These are phyloP conservation scores for Apophysomyces sp. DNA, from an alignment of 371 early-diverging fungal species.

Conservation along the genomic window DNA sequence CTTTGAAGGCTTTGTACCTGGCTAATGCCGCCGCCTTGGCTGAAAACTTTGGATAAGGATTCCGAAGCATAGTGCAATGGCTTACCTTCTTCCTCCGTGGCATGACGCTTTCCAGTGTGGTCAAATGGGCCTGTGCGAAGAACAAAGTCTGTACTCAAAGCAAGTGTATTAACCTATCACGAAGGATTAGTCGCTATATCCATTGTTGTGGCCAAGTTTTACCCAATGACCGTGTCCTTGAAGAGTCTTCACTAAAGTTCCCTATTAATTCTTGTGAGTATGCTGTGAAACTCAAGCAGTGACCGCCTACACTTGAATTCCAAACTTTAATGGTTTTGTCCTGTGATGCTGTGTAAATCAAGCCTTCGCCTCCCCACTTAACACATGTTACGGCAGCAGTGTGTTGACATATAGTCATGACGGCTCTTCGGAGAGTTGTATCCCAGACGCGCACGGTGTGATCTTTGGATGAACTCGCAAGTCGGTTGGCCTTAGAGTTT, in stretches of 20 bases:
- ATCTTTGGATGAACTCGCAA: conserved; percentile 95
- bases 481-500: conserved; percentile 72
- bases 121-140: conserved; percentile 91
- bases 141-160: conserved; percentile 88
- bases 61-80: neutral
- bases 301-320: conserved; percentile 54
- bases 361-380: conserved; percentile 95
- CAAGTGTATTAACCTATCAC: conserved; percentile 88
- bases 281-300: neutral
- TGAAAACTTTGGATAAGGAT: neutral
- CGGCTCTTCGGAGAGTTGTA: conserved; percentile 68
- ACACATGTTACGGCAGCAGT: conserved; percentile 91
- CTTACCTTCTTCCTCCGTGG: conserved; percentile 62
- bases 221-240: conserved; percentile 89
- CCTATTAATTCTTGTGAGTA: conserved; percentile 39
- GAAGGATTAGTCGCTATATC: neutral
- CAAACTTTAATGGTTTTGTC: conserved; percentile 95
- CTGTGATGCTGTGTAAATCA: conserved; percentile 89
- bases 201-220: neutral
- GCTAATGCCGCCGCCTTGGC: conserved; percentile 73
- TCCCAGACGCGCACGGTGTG: conserved; percentile 97
- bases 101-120: conserved; percentile 70
- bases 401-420: conserved; percentile 85
- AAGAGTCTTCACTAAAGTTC: conserved; percentile 81
- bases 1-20: conserved; percentile 77